Percentiles rank a stretch among this genome's conserved stretches.
These are phyloP conservation scores for Globisporangium paddicum DNA, from an alignment of 352 stramenopile genomes.

Conservation along the genomic window DNA sequence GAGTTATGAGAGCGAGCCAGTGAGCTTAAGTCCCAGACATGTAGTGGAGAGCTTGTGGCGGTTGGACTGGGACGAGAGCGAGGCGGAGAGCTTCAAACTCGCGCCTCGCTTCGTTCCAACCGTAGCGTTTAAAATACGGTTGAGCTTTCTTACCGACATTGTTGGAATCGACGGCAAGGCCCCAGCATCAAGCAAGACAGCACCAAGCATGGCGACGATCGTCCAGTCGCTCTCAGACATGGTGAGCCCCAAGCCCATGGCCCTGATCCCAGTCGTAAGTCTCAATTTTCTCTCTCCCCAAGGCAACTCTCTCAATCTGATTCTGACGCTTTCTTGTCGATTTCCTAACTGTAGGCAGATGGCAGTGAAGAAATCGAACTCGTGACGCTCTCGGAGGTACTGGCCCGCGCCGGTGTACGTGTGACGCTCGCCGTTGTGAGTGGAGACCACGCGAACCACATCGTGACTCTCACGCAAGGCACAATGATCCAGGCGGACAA, in stretches of 20 bases:
- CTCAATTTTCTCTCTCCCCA: neutral
- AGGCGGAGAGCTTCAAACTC: neutral
- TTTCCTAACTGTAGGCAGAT: conserved; percentile 38
- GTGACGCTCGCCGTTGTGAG: conserved; percentile 56
- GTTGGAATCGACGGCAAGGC: neutral
- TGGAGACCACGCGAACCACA: conserved; percentile 34
- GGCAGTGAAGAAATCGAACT: conserved; percentile 69
- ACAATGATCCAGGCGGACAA: conserved; percentile 60
- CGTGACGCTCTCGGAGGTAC: conserved; percentile 37
- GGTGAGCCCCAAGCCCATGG: conserved; percentile 54
- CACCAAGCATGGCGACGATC: conserved; percentile 33
- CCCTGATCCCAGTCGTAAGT: conserved; percentile 53
- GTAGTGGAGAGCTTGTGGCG: neutral
- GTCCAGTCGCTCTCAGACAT: conserved; percentile 51
- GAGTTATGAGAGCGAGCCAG: neutral
- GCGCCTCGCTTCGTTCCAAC: neutral
- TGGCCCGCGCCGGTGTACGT: conserved; percentile 53
- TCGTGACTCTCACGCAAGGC: conserved; percentile 53
- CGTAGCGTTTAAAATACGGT: neutral
- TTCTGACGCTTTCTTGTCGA: neutral
- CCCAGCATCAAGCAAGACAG: neutral
- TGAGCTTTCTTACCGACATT: neutral
- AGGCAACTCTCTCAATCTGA: neutral
- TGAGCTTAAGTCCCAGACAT: neutral
- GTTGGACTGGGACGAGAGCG: neutral